A percentile compares a stretch with the other conserved stretches of the same genome.
phyloP scores from a whole-genome alignment of 106 monocot species.

The Acanthochlamys bracteata region DNA sequence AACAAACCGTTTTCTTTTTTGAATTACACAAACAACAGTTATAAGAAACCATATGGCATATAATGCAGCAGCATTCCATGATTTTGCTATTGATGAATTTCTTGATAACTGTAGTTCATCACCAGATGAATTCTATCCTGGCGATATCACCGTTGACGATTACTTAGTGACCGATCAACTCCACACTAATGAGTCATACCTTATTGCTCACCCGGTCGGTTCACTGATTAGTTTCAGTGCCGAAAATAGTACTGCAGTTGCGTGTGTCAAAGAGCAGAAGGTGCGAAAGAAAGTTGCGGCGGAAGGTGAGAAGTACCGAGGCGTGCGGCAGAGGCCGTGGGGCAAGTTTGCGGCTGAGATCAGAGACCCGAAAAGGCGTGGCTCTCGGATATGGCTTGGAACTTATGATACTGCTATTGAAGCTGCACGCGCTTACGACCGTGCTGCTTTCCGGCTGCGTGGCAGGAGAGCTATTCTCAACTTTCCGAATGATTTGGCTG shows the following conservation, averaged over 20 bases:
- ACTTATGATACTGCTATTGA: constrained; percentile 64
- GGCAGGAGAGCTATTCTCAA: constrained; percentile 76
- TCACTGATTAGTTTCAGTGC: constrained; percentile 20
- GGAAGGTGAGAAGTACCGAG: constrained; percentile 28
- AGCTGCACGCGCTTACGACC: constrained; percentile 72
- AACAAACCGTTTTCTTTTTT: no score
- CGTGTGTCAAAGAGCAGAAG: neutral
- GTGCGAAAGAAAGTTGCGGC: constrained; percentile 2
- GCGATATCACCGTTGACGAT: constrained; percentile 4
- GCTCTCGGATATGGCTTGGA: constrained; percentile 69
- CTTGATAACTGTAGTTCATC: no score
- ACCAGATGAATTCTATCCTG: constrained; percentile 22
- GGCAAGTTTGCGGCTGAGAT: constrained; percentile 80
- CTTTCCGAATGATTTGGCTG: constrained; percentile 63
- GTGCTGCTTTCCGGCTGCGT: constrained; percentile 62
- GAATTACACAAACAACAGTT: no score
- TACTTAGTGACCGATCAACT: neutral
- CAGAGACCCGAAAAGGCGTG: constrained; percentile 48
- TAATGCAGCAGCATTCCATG: no score
- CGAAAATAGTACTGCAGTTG: neutral
- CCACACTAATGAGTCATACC: neutral
- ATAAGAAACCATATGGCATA: no score
- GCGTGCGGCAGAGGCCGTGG: constrained; percentile 76
- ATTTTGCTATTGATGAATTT: no score
- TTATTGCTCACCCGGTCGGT: neutral